Conservation (phyloP, 164 flowering plant genomes). For the Vitis labrusca region DNA sequence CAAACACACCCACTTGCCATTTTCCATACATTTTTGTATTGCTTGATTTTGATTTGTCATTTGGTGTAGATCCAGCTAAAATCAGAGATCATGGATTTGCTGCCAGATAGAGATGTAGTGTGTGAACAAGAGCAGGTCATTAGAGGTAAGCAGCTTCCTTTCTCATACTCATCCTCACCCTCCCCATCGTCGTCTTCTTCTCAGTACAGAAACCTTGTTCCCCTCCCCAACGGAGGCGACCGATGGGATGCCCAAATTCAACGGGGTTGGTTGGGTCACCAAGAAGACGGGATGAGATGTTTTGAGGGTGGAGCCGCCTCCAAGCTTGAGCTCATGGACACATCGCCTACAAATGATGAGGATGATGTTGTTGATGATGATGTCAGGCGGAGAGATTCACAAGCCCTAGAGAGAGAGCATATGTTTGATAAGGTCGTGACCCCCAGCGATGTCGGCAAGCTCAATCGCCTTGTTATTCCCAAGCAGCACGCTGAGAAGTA, state of each 20-base stretch:
- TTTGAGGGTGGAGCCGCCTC: neutral
- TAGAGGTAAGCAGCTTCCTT: conserved; percentile 14
- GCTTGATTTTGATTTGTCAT: neutral
- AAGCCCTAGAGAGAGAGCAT: conserved; percentile 58
- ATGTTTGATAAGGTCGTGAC: conserved; percentile 98
- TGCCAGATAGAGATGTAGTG: conserved; percentile 13
- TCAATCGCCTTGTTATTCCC: conserved; percentile 88
- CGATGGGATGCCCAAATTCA: conserved; percentile 22
- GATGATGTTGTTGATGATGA: conserved; percentile 4
- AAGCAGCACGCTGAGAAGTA: conserved; percentile 97
- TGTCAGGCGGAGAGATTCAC: conserved; percentile 2
- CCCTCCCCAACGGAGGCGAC: conserved; percentile 7
- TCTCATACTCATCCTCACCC: conserved; percentile 18
- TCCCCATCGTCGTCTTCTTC: conserved; percentile 25
- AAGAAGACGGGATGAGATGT: neutral
- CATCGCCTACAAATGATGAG: conserved; percentile 3
- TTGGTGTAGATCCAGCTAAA: neutral
- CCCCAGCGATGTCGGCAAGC: conserved; percentile 95
- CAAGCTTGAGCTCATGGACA: conserved; percentile 15
- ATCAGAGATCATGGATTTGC: conserved; percentile 23
- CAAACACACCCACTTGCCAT: neutral
- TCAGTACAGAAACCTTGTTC: conserved; percentile 14
- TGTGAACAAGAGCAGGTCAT: conserved; percentile 12
- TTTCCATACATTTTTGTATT: neutral
- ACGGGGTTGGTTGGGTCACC: conserved; percentile 7